Conservation (phyloP, 2,329 filamentous ascomycete genomes). For the Cyclaneusma minus region DNA sequence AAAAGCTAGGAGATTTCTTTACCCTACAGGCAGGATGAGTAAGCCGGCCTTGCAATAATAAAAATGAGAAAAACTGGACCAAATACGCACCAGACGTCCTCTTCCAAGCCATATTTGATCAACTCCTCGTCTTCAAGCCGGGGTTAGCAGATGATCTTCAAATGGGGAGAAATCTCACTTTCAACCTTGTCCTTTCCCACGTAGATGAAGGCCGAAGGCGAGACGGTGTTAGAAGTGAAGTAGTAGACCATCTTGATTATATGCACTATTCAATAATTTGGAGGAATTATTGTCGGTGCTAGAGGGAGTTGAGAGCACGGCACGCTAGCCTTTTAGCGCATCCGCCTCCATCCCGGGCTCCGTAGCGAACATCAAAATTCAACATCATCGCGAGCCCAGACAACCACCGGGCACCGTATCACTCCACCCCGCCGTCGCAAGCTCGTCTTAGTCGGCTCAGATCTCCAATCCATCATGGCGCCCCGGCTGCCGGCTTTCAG, state of each 20-base stretch:
- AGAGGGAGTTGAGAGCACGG: too few relatives aligned
- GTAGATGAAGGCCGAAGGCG: constrained; percentile 77
- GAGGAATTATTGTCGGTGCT: too few relatives aligned
- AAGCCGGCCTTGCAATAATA: constrained; percentile 1
- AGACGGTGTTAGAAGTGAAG: constrained; percentile 74
- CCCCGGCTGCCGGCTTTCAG: constrained; percentile 19
- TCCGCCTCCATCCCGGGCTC: too few relatives aligned
- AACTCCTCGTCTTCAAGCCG: constrained; percentile 75
- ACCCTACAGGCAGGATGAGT: constrained; percentile 1
- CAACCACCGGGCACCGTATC: too few relatives aligned
- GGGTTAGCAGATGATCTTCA: constrained; percentile 17
- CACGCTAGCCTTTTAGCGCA: too few relatives aligned
- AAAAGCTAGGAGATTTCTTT: not conserved
- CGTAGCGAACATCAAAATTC: too few relatives aligned
- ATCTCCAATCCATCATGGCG: constrained; percentile 18
- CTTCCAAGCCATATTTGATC: constrained; percentile 86
- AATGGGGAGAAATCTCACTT: too few relatives aligned
- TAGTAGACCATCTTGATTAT: constrained; percentile 77
- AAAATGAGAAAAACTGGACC: constrained; percentile 3
- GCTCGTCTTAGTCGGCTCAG: too few relatives aligned
- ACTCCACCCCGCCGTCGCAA: too few relatives aligned
- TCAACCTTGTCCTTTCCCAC: constrained; percentile 99
- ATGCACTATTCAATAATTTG: too few relatives aligned
- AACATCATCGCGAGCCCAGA: too few relatives aligned
- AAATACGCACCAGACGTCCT: constrained; percentile 86